These are phyloP conservation scores for Cyclospora cayetanensis DNA, from an alignment of 169 alveolate genomes.

Conservation along the genomic window DNA sequence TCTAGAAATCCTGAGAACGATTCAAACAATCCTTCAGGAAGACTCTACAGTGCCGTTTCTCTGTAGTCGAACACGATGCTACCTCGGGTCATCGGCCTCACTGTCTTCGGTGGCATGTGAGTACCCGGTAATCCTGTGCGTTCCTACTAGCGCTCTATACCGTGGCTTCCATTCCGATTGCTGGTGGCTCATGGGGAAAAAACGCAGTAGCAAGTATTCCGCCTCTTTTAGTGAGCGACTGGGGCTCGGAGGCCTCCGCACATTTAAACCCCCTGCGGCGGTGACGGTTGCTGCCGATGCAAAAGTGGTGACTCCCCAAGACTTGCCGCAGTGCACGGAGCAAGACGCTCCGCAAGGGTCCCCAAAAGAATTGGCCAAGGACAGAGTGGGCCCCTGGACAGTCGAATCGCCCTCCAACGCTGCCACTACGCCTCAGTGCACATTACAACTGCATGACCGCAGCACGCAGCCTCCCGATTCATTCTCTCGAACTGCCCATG, in stretches of 20 bases:
- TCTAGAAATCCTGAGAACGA: neutral
- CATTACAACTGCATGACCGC: constrained; percentile 24
- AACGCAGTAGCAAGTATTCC: neutral
- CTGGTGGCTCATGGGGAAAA: neutral
- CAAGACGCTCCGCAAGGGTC: neutral
- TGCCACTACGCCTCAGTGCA: neutral
- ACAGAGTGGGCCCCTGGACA: constrained; percentile 38
- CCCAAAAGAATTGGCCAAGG: neutral
- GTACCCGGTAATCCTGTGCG: neutral
- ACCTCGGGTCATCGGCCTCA: constrained; percentile 11
- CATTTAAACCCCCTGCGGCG: too few species aligned
- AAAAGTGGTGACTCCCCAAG: too few species aligned
- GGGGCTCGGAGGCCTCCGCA: neutral
- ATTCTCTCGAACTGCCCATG: neutral
- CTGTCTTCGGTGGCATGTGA: neutral
- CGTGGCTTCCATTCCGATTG: neutral
- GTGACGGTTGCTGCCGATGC: too few species aligned
- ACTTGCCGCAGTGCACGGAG: too few species aligned
- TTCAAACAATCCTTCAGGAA: constrained; percentile 26
- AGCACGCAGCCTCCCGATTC: neutral
- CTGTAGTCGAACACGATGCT: constrained; percentile 16
- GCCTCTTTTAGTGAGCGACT: neutral
- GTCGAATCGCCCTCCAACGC: neutral
- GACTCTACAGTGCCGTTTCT: constrained; percentile 1
- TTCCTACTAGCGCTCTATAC: neutral